phyloP scores from a whole-genome alignment of 352 stramenopile genomes.

The Plasmopara halstedii region DNA sequence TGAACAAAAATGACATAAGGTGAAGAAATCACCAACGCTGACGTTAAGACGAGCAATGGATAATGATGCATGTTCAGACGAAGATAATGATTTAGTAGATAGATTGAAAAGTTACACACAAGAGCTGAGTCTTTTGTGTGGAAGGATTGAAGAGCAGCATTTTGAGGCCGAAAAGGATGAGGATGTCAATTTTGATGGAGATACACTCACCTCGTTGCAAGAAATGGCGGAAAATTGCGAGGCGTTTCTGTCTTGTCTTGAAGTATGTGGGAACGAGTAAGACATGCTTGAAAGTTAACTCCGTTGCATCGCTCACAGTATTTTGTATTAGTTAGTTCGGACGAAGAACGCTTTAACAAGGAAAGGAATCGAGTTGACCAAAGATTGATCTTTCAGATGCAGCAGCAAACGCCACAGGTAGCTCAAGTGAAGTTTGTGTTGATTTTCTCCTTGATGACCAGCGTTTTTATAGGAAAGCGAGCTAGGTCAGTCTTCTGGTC shows the following conservation, averaged over 20 bases:
- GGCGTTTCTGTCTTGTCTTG: conserved; percentile 17
- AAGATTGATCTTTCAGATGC: neutral
- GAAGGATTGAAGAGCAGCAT: conserved; percentile 13
- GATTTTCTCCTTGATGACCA: neutral
- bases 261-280: neutral
- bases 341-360: no score
- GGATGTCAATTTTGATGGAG: neutral
- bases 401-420: conserved; percentile 7
- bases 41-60: neutral
- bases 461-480: conserved; percentile 1
- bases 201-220: conserved; percentile 14
- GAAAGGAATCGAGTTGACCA: neutral
- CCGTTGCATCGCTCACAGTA: neutral
- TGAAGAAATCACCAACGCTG: neutral
- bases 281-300: neutral
- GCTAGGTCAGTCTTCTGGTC: neutral
- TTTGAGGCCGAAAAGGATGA: conserved; percentile 1
- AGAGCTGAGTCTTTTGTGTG: conserved; percentile 18
- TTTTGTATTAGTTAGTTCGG: neutral
- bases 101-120: conserved; percentile 17
- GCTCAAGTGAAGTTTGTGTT: neutral
- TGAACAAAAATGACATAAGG: no score
- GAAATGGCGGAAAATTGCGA: conserved; percentile 16
- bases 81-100: conserved; percentile 1
- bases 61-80: neutral